Base-by-base conservation (phyloP, 768 basidiomycete species). In the Cystofilobasidium bisporidii region DNA sequence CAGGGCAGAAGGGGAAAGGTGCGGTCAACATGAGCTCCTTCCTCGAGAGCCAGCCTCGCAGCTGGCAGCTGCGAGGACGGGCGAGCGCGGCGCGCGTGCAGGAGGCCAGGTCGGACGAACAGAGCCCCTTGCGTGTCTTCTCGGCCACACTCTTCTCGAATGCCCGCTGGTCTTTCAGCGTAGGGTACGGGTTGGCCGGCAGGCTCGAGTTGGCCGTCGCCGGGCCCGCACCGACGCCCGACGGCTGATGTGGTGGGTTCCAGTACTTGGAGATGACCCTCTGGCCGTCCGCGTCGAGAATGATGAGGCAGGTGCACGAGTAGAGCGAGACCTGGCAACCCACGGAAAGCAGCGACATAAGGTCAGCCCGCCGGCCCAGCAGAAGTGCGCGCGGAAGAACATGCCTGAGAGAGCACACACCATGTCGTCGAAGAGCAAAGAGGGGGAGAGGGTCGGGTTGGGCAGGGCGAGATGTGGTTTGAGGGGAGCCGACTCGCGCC, bases 191-290 rank as follows among this genome's bases (percentile, higher is more conserved):
- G 56, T 69, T 71, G 26, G 48, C 69, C 15, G 57, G 61, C n/a
- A 61, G 41, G 17, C 48, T 56, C 15, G 38, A 33, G 9, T 74
- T 74, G 36, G 73, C 74, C 15, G 75, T 73, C 11, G 73, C 70
- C 14, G 73, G 72, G 1, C 72, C 75, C 26, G 72, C 72, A 57
- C 75, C 60, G 20, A 75, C 75, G 9, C 71, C 69, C 1, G 70
- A 61, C 9, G 69, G 66, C 45, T 67, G 80, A 77, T 78, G 88
- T 80, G 77, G 84, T n/a, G 90, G 82, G 63, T 82, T 83, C 76
- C 94, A 98, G 81, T 98, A 98, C 77, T 98, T 98, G 36, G 94
- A 89, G 14, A 99, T 83, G 32, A 98, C 87, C 60, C 96, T 88
- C 74, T 90, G 87, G 26, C 93, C 93, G 72, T 97, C 93, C n/a